phyloP scores from a whole-genome alignment of 2,329 filamentous ascomycete species.

The Alternaria ventricosa region DNA sequence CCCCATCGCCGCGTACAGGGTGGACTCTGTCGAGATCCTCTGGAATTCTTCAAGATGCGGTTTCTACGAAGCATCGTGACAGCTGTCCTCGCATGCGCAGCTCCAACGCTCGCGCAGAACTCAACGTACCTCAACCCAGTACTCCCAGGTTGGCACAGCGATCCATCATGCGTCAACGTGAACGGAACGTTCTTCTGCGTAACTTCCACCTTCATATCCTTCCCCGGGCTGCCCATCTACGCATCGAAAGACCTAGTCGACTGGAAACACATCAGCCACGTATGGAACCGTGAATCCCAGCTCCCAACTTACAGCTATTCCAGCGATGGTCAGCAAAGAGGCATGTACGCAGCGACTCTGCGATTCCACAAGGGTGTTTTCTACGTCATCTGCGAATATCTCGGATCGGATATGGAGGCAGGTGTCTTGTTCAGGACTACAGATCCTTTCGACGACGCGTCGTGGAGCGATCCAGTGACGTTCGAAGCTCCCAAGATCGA shows the following conservation, averaged over 20 bases:
- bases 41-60: not conserved
- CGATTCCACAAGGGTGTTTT: conserved; percentile 30
- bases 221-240: conserved; percentile 60
- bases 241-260: conserved; percentile 55
- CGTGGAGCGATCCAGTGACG: conserved; percentile 27
- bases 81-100: not conserved
- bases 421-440: conserved; percentile 22
- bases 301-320: conserved; percentile 22
- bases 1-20: not conserved
- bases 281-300: conserved; percentile 24
- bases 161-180: conserved; percentile 54
- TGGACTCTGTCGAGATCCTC: not conserved
- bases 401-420: not conserved
- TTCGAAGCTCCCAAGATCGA: conserved; percentile 49
- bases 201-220: conserved; percentile 60
- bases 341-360: conserved; percentile 32
- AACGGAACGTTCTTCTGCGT: conserved; percentile 54
- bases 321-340: conserved; percentile 10
- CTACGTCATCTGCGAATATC: conserved; percentile 29
- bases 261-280: conserved; percentile 22
- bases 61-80: not conserved
- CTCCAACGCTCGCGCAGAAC: not conserved
- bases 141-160: conserved; percentile 58
- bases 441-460: conserved; percentile 18
- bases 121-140: conserved; percentile 51